Percentiles rank a stretch among this genome's conserved stretches.
Conservation (phyloP, 1,284 basidiomycete species). For the Leccinum fallax region DNA sequence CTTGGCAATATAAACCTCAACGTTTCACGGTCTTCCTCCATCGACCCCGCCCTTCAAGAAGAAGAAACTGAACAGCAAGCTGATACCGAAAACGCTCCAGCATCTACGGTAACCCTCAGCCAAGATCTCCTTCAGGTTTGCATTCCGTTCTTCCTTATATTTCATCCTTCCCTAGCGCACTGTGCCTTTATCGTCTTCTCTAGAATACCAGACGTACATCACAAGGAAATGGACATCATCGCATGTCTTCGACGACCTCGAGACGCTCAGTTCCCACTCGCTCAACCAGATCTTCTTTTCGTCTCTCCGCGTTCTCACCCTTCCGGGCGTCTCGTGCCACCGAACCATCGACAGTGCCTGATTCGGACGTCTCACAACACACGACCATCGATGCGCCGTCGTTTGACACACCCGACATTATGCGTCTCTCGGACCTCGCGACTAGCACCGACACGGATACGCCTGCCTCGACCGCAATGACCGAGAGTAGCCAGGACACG, state of each 20-base stretch:
- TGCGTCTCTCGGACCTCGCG: conserved; percentile 24
- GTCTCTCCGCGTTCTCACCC: conserved; percentile 27
- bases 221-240: conserved; percentile 20
- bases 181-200: background rate
- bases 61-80: conserved; percentile 20
- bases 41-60: conserved; percentile 19
- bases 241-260: conserved; percentile 26
- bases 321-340: conserved; percentile 4
- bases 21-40: conserved; percentile 26
- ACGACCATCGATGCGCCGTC: background rate
- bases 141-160: background rate
- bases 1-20: conserved; percentile 31
- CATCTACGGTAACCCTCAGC: conserved; percentile 25
- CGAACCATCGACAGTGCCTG: background rate
- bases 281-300: conserved; percentile 23
- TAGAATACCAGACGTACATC: conserved; percentile 29
- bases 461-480: conserved; percentile 15
- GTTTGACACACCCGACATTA: conserved; percentile 20
- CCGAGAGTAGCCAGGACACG: conserved; percentile 12
- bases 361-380: conserved; percentile 5
- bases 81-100: conserved; percentile 12
- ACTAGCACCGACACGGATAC: conserved; percentile 11
- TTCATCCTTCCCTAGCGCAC: background rate
- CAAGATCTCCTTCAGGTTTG: conserved; percentile 36
- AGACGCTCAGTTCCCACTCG: conserved; percentile 14